These are phyloP conservation scores for Insectozyma bohioensis DNA, from an alignment of 1,139 yeast species.

Conservation along the genomic window DNA sequence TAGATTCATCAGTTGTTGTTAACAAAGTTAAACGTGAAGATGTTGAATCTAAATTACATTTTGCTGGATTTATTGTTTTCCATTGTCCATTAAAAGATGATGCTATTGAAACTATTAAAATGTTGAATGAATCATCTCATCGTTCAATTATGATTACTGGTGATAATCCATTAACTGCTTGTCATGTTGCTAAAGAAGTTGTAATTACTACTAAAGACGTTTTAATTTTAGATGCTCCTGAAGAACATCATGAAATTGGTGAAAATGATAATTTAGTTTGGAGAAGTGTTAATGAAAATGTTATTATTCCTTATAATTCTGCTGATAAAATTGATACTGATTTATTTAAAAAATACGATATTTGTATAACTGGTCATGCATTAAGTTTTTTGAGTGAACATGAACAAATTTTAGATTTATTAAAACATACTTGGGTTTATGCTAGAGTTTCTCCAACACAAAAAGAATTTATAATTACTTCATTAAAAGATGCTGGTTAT, in stretches of 20 bases:
- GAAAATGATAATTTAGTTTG: conserved; percentile 67
- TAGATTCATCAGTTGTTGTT: conserved; percentile 53
- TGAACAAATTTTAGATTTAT: conserved; percentile 64
- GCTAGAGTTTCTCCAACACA: conserved; percentile 98
- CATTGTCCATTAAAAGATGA: conserved; percentile 95
- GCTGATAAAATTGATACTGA: conserved; percentile 56
- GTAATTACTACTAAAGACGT: conserved; percentile 78
- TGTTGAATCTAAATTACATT: conserved; percentile 70
- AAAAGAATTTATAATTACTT: conserved; percentile 85
- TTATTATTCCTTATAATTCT: conserved; percentile 66
- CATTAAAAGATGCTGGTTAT: conserved; percentile 86
- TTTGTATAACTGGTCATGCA: conserved; percentile 95
- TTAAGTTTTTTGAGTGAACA: conserved; percentile 64
- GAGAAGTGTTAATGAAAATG: conserved; percentile 81
- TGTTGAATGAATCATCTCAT: conserved; percentile 94
- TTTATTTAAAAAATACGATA: conserved; percentile 69
- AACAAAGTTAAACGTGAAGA: conserved; percentile 64
- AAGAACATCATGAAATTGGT: conserved; percentile 54
- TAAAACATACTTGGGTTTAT: conserved; percentile 93
- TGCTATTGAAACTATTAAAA: conserved; percentile 84
- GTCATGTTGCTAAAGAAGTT: conserved; percentile 95
- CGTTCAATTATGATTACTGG: conserved; percentile 98
- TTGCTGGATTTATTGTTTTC: conserved; percentile 95
- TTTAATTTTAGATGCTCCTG: conserved; percentile 84
- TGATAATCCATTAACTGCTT: conserved; percentile 97